phyloP scores from a whole-genome alignment of 2,329 filamentous ascomycete species.

The Xylariaceae sp. region DNA sequence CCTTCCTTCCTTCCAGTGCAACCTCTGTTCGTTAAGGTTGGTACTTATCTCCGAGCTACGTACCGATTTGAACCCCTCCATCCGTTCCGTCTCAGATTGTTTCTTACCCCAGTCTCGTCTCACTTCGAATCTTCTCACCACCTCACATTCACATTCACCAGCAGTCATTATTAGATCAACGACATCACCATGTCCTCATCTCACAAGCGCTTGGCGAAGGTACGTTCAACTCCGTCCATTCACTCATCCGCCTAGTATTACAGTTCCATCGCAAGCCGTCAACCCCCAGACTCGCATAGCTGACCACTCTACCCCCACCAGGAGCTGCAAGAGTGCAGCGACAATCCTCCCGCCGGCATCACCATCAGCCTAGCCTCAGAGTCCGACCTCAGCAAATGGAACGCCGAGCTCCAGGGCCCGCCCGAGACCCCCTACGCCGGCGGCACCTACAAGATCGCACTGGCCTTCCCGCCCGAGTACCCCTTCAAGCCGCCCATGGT shows the following conservation, averaged over 20 bases:
- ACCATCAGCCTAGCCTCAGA: conserved; percentile 42
- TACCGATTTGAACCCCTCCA: too few species aligned
- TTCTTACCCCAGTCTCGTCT: neutral
- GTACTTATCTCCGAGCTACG: too few species aligned
- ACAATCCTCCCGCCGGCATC: conserved; percentile 44
- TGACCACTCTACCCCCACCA: conserved; percentile 30
- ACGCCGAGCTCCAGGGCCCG: conserved; percentile 44
- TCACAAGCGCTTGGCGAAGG: neutral
- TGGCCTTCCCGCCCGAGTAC: conserved; percentile 73
- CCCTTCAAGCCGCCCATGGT: conserved; percentile 83
- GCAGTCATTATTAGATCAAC: neutral
- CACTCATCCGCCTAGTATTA: neutral
- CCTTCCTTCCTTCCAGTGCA: too few species aligned
- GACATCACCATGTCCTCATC: neutral
- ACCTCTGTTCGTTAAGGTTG: too few species aligned
- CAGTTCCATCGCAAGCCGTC: neutral
- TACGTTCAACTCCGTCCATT: neutral
- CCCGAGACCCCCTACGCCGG: conserved; percentile 48
- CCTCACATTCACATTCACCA: neutral
- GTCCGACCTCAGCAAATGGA: conserved; percentile 49
- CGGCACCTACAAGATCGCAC: conserved; percentile 67
- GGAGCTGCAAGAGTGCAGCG: conserved; percentile 50
- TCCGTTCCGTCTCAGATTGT: too few species aligned
- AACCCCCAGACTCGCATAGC: neutral
- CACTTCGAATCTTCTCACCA: neutral